A percentile compares a stretch with the other conserved stretches of the same genome.
Conservation (phyloP, 2,329 filamentous ascomycete genomes). For the Parasarocladium wereldwijsianum region DNA sequence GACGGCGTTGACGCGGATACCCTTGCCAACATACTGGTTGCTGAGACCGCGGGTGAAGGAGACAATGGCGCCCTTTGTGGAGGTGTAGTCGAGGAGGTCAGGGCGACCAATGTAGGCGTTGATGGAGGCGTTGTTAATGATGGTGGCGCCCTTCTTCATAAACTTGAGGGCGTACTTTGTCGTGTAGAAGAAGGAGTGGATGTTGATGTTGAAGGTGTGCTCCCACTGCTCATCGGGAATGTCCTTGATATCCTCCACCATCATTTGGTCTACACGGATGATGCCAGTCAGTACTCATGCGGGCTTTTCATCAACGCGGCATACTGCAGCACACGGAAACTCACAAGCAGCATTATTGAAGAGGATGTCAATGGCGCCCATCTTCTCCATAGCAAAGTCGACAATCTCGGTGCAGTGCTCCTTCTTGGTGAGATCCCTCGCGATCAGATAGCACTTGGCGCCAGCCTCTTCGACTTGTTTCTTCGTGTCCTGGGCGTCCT, state of each 20-base stretch:
- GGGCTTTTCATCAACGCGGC: too few relatives aligned
- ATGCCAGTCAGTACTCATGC: too few relatives aligned
- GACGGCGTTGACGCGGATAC: slow-evolving; percentile 63
- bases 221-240: slow-evolving; percentile 66
- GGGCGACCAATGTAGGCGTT: slow-evolving; percentile 72
- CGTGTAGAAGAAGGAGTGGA: slow-evolving; percentile 69
- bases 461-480: slow-evolving; percentile 53
- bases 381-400: slow-evolving; percentile 46
- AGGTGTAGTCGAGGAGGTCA: slow-evolving; percentile 70
- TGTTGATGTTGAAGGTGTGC: slow-evolving; percentile 69
- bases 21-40: slow-evolving; percentile 58
- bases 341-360: slow-evolving; percentile 65
- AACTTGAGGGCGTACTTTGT: slow-evolving; percentile 64
- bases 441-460: slow-evolving; percentile 46
- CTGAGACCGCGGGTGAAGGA: slow-evolving; percentile 65
- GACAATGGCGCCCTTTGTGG: slow-evolving; percentile 64
- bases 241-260: slow-evolving; percentile 56
- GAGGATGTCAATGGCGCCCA: slow-evolving; percentile 60
- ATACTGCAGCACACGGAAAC: too few relatives aligned
- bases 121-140: slow-evolving; percentile 78
- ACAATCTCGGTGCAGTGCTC: slow-evolving; percentile 58
- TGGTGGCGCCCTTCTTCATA: slow-evolving; percentile 58
- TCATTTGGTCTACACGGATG: slow-evolving; percentile 42
- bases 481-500: slow-evolving; percentile 64
- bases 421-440: slow-evolving; percentile 48